Conservation (phyloP, 768 basidiomycete genomes). For the Kwoniella shandongensis region DNA sequence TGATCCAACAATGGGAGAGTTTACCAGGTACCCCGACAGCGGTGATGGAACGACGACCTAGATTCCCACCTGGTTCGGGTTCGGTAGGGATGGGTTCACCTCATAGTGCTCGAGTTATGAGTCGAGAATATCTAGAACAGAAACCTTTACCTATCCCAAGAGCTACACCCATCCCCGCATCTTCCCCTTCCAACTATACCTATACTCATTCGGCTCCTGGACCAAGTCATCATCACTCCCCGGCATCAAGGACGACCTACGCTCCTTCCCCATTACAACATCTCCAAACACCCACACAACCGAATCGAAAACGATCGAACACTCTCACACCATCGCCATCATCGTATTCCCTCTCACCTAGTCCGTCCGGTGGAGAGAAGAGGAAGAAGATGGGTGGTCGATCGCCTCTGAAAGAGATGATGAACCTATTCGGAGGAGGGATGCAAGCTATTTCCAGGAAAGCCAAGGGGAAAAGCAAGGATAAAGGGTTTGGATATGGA, state of each 20-base stretch:
- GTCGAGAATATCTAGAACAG: slow-evolving; percentile 37
- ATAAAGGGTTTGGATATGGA: slow-evolving; percentile 12
- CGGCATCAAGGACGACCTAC: slow-evolving; percentile 13
- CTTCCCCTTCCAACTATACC: neutral
- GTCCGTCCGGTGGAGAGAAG: slow-evolving; percentile 28
- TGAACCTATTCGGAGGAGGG: slow-evolving; percentile 39
- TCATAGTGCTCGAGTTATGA: slow-evolving; percentile 21
- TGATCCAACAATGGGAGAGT: slow-evolving; percentile 48
- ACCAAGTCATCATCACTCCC: slow-evolving; percentile 8
- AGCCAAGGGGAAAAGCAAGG: slow-evolving; percentile 34
- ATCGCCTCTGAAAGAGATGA: slow-evolving; percentile 45
- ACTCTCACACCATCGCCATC: slow-evolving; percentile 36
- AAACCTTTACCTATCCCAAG: slow-evolving; percentile 40
- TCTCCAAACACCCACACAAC: slow-evolving; percentile 38
- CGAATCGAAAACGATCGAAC: slow-evolving; percentile 15
- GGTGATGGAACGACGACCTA: neutral
- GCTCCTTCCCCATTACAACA: slow-evolving; percentile 39
- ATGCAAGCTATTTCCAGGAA: slow-evolving; percentile 36
- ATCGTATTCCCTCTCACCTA: slow-evolving; percentile 33
- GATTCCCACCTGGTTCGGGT: slow-evolving; percentile 5
- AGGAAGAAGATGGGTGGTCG: slow-evolving; percentile 22
- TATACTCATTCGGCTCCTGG: neutral
- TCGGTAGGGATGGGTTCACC: slow-evolving; percentile 2
- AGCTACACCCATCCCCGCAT: slow-evolving; percentile 16
- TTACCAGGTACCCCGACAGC: slow-evolving; percentile 12